Percentiles rank a stretch among this genome's conserved stretches.
phyloP scores from a whole-genome alignment of 345 rosid species.

The Populus simonii region DNA sequence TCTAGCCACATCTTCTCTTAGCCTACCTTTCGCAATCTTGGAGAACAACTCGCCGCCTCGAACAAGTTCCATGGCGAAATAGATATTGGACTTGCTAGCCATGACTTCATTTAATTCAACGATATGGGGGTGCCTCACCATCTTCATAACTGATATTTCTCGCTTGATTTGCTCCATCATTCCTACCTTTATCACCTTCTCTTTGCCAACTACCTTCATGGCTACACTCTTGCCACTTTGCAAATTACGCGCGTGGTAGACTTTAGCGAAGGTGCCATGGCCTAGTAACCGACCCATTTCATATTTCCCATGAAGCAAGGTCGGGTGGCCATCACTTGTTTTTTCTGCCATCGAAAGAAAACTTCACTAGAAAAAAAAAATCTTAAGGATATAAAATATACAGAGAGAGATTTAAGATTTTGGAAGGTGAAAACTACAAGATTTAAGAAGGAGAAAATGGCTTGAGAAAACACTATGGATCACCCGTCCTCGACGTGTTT shows the following conservation, averaged over 20 bases:
- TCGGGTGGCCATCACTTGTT: slow-evolving; percentile 16
- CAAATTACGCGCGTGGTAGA: slow-evolving; percentile 64
- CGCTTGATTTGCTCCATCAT: slow-evolving; percentile 90
- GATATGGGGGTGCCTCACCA: slow-evolving; percentile 80
- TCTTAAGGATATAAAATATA: not conserved
- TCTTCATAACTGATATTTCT: slow-evolving; percentile 92
- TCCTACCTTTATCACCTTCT: slow-evolving; percentile 74
- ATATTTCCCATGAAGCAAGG: slow-evolving; percentile 71
- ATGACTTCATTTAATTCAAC: slow-evolving; percentile 88
- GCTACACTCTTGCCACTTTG: slow-evolving; percentile 65
- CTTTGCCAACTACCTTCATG: slow-evolving; percentile 85
- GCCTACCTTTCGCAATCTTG: slow-evolving; percentile 59
- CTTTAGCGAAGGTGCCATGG: slow-evolving; percentile 89
- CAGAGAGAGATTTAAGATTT: not conserved
- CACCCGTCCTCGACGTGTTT: slow-evolving; percentile 99
- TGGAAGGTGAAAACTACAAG: not conserved
- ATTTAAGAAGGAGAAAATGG: not conserved
- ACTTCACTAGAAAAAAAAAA: not conserved
- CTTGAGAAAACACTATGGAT: slow-evolving; percentile 14
- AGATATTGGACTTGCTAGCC: slow-evolving; percentile 94
- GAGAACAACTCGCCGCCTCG: slow-evolving; percentile 85
- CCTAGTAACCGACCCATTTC: slow-evolving; percentile 84
- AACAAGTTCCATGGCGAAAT: slow-evolving; percentile 90
- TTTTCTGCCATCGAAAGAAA: not conserved
- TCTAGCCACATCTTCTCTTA: slow-evolving; percentile 69